A percentile compares a stretch with the other conserved stretches of the same genome.
Conservation (phyloP, 75 land plant species). For the Sequoia sempervirens region DNA sequence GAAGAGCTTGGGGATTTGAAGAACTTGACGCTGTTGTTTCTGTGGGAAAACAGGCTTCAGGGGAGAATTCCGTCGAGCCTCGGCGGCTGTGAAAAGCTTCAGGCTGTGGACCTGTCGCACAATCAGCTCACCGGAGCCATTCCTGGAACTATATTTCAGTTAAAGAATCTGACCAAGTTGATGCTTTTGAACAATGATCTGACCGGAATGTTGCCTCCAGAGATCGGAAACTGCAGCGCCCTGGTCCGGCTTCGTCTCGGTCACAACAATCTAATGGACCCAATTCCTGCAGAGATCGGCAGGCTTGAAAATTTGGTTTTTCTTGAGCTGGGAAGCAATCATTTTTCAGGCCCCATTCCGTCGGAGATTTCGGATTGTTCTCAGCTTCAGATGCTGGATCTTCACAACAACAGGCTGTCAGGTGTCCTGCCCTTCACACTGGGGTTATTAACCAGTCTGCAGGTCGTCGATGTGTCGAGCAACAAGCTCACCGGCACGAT, state of each 20-base stretch:
- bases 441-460: slow-evolving; percentile 31
- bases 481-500: slow-evolving; percentile 58
- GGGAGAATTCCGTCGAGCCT: slow-evolving; percentile 55
- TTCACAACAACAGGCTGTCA: slow-evolving; percentile 54
- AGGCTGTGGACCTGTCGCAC: slow-evolving; percentile 62
- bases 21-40: slow-evolving; percentile 40
- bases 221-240: slow-evolving; percentile 14
- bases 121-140: slow-evolving; percentile 59
- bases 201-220: slow-evolving; percentile 13
- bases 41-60: slow-evolving; percentile 55
- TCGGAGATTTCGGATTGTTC: slow-evolving; percentile 25
- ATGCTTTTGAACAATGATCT: slow-evolving; percentile 20
- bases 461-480: slow-evolving; percentile 62
- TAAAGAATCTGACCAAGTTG: slow-evolving; percentile 42
- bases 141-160: slow-evolving; percentile 34
- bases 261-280: slow-evolving; percentile 20
- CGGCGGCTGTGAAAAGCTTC: slow-evolving; percentile 37
- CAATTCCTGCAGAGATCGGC: slow-evolving; percentile 22
- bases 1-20: slow-evolving; percentile 26
- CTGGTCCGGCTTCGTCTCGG: slow-evolving; percentile 35
- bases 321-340: slow-evolving; percentile 57
- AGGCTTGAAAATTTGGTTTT: slow-evolving; percentile 19
- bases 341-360: slow-evolving; percentile 54
- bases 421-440: slow-evolving; percentile 49
- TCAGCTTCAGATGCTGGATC: slow-evolving; percentile 38